Evolutionary conservation across 164 flowering plant species (phyloP), one percentile per base, ranked within the genome.

Genomic region (Buxus sempervirens): DNA sequence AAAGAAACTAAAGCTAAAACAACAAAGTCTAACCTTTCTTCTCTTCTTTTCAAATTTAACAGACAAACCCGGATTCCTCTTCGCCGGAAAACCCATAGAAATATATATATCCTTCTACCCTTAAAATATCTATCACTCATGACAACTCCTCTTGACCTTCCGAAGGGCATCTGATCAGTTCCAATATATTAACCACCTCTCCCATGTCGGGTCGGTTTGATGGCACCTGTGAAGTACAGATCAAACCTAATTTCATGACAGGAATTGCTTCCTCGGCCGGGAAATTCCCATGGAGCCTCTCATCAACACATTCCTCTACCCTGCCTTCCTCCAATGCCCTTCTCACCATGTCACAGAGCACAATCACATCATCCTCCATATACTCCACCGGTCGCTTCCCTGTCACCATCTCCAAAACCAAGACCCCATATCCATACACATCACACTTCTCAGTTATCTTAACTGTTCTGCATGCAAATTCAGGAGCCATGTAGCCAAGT

Each of bases 401-500:
- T 0, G 96, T 91, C 32, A 91, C 87, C 14, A 90, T 79, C 80
- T 94, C 98, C 26, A 94, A 81, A 55, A 83, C 79, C 76, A 94
- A 72, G 0, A 91, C 83, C 22, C 98, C 98, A 76, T 90, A 94
- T 0, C 96, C 97, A 66, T 90, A 94, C 1, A 91, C 92, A 64
- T 94, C 98, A 70, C 96, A 91, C 67, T 91, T 94, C 73, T 91
- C 97, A 0, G 92, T 94, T 66, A 94, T 87, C 79, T 89, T 90
- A 54, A 90, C 96, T 19, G 93, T 87, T 65, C 82, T 71, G 77
- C 97, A 91, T 5, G 97, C 98, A 67, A 90, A 91, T 69, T 94
- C 98, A 9, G 97, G 98, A 20, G 97, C 98, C 98, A 91, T 89
- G 83, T 94, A 94, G 15, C 98, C 98, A 2, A 94, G 88, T 19